phyloP scores from a whole-genome alignment of 306 rosid species.

The Cicer arietinum region DNA sequence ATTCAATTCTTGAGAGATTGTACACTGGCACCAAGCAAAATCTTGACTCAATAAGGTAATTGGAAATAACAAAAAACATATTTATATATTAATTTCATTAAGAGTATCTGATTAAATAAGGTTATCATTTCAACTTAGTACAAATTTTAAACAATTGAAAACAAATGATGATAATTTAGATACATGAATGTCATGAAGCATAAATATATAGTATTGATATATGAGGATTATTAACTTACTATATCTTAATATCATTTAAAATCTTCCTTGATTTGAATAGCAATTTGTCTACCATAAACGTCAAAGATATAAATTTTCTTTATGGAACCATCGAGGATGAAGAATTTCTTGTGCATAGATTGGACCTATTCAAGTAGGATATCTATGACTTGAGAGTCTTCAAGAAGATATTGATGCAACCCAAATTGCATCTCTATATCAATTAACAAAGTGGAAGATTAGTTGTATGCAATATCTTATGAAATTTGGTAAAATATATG shows the following conservation, averaged over 20 bases:
- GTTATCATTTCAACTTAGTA: no score
- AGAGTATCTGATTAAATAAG: neutral
- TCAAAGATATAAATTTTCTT: conserved; percentile 69
- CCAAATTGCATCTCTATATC: conserved; percentile 70
- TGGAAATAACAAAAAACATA: no score
- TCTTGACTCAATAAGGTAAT: neutral
- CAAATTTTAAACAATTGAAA: no score
- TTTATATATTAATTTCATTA: no score
- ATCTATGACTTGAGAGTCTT: conserved; percentile 73
- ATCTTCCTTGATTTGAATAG: conserved; percentile 46
- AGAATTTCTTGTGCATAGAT: conserved; percentile 65
- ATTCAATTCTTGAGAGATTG: no score
- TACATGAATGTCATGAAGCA: neutral
- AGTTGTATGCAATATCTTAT: conserved; percentile 78
- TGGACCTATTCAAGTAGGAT: conserved; percentile 79
- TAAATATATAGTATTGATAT: neutral
- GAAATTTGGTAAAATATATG: conserved; percentile 74
- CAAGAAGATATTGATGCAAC: conserved; percentile 74
- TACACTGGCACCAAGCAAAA: neutral
- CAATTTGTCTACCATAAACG: conserved; percentile 60
- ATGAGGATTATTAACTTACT: neutral
- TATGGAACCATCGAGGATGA: conserved; percentile 69
- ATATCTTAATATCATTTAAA: neutral
- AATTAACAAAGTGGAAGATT: conserved; percentile 62
- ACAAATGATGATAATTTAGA: no score